Evolutionary conservation across 176 grass and related monocot species (phyloP), one percentile per base, ranked within the genome.

Genomic region (Oropetium thomaeum): DNA sequence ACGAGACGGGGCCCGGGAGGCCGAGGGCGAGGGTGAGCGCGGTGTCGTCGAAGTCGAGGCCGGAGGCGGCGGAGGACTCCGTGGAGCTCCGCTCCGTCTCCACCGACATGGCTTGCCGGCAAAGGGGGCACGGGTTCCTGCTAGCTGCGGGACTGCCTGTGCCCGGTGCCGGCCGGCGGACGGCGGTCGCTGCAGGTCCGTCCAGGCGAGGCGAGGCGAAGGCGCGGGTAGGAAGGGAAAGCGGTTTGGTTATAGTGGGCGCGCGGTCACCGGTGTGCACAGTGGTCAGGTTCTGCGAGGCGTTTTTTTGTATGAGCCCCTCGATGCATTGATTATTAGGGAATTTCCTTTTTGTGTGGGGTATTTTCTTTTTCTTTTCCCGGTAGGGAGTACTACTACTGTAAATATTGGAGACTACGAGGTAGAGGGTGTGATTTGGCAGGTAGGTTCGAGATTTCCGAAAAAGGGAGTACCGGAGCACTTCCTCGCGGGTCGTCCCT

Each of bases 21-120:
- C 89, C 82, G 39, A 99, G 91, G 22, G 89, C 88, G 37, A 93
- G 87, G 7, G 87, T 73, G 51, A 99, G 87, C 54, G 87, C 92
- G 33, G 96, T 99, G 60, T 99, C 96, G 42, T 99, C 92, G 69
- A 96, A 96, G 69, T 92, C 96, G 22, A 99, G 62, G 2, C 84
- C 91, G 4, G 91, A 98, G 3, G 66, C 84, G 7, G 69, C 82
- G 65, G 76, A 86, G n/a, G 84, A 86, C 75, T 94, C 85, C 32
- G 80, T 96, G 75, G 89, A 90, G 85, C 96, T 99, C 64, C 89
- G 78, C 76, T 91, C 86, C 86, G 92, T 91, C 72, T 91, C 92
- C 42, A 84, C 90, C 51, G 84, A 92, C 96, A 90, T 90, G 62
- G 25, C n/a, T n/a, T n/a, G n/a, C 38, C 35, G 44, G 35, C 19